Conservation (phyloP, 495 filamentous ascomycete genomes). For the Cudoniella acicularis region DNA sequence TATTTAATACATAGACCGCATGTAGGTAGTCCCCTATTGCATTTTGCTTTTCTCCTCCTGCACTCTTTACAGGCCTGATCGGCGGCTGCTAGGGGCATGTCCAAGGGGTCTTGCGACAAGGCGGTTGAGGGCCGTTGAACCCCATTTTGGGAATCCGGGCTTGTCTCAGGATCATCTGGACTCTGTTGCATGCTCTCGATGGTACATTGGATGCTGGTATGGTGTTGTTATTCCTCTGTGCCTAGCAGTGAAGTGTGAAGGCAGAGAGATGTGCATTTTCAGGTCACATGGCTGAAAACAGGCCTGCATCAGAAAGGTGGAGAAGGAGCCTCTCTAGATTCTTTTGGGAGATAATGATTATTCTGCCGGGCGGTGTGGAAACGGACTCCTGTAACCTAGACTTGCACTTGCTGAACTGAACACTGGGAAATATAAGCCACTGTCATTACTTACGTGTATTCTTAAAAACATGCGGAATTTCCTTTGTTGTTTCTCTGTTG, state of each 20-base stretch:
- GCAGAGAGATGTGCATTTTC: background rate
- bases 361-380: background rate
- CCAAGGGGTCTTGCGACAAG: background rate
- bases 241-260: background rate
- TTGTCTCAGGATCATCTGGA: background rate
- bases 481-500: too few relatives aligned
- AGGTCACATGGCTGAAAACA: background rate
- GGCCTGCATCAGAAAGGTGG: slow-evolving; percentile 13
- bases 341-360: background rate
- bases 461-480: too few relatives aligned
- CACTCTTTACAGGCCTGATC: background rate
- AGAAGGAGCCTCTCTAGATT: background rate
- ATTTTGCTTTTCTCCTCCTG: background rate
- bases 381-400: too few relatives aligned
- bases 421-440: too few relatives aligned
- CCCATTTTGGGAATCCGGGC: background rate
- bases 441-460: too few relatives aligned
- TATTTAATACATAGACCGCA: slow-evolving; percentile 20
- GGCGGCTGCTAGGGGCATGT: background rate
- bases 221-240: background rate
- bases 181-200: background rate
- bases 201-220: background rate
- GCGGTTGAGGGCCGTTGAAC: background rate
- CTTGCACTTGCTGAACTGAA: too few relatives aligned
- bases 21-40: slow-evolving; percentile 11